These are phyloP conservation scores for Sporisorium graminicola DNA, from an alignment of 1,284 basidiomycete genomes.

Conservation along the genomic window DNA sequence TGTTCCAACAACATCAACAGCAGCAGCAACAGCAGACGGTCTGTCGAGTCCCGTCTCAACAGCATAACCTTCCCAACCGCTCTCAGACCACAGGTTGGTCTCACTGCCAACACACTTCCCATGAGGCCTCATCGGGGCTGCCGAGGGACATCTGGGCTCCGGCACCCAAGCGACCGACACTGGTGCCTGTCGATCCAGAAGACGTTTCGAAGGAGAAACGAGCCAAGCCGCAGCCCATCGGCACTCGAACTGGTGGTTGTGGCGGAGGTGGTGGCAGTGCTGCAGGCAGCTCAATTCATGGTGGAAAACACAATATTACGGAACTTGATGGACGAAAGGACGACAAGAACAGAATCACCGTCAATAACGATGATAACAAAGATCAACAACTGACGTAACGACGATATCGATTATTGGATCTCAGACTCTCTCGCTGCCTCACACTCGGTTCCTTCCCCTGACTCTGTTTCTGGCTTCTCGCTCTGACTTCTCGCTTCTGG, in stretches of 20 bases:
- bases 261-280: background rate
- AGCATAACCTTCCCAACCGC: background rate
- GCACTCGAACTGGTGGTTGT: slow-evolving; percentile 21
- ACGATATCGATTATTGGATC: slow-evolving; percentile 15
- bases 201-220: slow-evolving; percentile 31
- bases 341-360: background rate
- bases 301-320: slow-evolving; percentile 21
- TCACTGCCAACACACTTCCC: background rate
- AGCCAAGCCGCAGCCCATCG: slow-evolving; percentile 41
- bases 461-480: background rate
- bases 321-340: slow-evolving; percentile 36
- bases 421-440: slow-evolving; percentile 17
- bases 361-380: background rate
- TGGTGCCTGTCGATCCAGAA: slow-evolving; percentile 33
- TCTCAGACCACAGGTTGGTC: slow-evolving; percentile 6
- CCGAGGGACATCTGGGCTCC: slow-evolving; percentile 46
- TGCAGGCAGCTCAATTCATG: slow-evolving; percentile 6
- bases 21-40: background rate
- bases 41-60: background rate
- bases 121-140: background rate
- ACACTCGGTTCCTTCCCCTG: background rate
- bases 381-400: background rate
- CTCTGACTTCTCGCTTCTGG: background rate
- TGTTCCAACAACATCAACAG: slow-evolving; percentile 4
- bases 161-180: slow-evolving; percentile 29